Percentiles rank a stretch among this genome's conserved stretches.
Evolutionary conservation across 139 green algal species (phyloP).

Genomic region (Chara braunii): DNA sequence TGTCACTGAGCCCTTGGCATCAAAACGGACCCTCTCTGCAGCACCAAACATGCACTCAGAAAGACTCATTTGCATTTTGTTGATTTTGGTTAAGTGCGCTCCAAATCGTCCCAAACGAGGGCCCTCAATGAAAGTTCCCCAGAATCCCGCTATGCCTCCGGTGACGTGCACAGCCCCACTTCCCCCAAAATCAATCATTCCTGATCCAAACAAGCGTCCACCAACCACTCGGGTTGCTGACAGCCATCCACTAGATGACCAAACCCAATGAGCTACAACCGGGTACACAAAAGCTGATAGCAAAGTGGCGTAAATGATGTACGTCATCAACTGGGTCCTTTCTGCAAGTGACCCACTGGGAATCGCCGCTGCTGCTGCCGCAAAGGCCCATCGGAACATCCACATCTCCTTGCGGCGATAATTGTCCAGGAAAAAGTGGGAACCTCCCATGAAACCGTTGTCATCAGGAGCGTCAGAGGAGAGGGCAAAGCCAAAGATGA

Average conservation of each 20-base stretch:
- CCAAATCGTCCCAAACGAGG: constrained; percentile 86
- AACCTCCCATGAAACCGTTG: no score
- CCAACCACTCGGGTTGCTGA: constrained; percentile 10
- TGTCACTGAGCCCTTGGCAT: no score
- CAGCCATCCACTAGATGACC: constrained; percentile 37
- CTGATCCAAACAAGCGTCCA: constrained; percentile 20
- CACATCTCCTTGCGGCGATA: no score
- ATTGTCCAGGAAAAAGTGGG: no score
- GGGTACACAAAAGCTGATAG: constrained; percentile 57
- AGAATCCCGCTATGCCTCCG: constrained; percentile 41
- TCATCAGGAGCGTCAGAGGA: no score
- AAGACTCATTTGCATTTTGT: no score
- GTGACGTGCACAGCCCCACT: constrained; percentile 58
- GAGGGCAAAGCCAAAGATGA: constrained; percentile 54
- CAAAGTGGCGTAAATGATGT: constrained; percentile 51
- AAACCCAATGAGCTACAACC: constrained; percentile 55
- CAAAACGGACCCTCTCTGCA: no score
- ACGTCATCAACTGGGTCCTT: constrained; percentile 40
- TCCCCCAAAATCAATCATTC: constrained; percentile 46
- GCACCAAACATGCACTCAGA: no score
- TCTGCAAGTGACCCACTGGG: constrained; percentile 36
- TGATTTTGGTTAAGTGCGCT: no score
- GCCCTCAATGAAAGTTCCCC: constrained; percentile 68
- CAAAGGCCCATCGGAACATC: constrained; percentile 43
- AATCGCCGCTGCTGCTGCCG: constrained; percentile 29